Conservation (phyloP, 768 basidiomycete genomes). For the Mrakia gelida region DNA sequence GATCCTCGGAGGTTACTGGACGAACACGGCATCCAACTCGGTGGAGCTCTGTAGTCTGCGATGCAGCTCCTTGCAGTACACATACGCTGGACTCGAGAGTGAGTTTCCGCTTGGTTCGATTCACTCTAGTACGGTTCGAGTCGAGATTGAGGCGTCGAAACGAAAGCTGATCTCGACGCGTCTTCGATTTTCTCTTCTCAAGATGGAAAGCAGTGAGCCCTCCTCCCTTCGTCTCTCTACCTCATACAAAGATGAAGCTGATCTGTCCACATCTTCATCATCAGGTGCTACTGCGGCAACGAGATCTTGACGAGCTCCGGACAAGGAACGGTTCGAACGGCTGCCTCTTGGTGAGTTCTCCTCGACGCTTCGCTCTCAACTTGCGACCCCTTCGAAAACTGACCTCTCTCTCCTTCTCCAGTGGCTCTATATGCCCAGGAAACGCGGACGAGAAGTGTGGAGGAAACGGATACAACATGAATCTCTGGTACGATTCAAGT, state of each 20-base stretch:
- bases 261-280: no score
- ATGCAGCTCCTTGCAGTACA: not conserved
- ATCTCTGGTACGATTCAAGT: conserved; percentile 10
- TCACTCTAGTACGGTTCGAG: not conserved
- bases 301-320: not conserved
- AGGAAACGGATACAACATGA: not conserved
- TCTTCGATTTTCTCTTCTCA: not conserved
- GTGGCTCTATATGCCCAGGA: not conserved
- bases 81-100: conserved; percentile 19
- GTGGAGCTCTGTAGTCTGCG: conserved; percentile 5
- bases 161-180: conserved; percentile 3
- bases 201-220: not conserved
- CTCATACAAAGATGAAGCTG: not conserved
- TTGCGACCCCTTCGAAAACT: not conserved
- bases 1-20: conserved; percentile 17
- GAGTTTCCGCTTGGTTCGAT: no score
- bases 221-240: not conserved
- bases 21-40: conserved; percentile 7
- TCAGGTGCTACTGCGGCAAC: conserved; percentile 9
- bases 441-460: conserved; percentile 6
- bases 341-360: not conserved
- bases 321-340: not conserved
- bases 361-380: not conserved
- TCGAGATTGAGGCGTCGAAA: no score
- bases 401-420: not conserved